These are phyloP conservation scores for Colletotrichum echinochloae DNA, from an alignment of 2,329 filamentous ascomycete species.

Conservation along the genomic window DNA sequence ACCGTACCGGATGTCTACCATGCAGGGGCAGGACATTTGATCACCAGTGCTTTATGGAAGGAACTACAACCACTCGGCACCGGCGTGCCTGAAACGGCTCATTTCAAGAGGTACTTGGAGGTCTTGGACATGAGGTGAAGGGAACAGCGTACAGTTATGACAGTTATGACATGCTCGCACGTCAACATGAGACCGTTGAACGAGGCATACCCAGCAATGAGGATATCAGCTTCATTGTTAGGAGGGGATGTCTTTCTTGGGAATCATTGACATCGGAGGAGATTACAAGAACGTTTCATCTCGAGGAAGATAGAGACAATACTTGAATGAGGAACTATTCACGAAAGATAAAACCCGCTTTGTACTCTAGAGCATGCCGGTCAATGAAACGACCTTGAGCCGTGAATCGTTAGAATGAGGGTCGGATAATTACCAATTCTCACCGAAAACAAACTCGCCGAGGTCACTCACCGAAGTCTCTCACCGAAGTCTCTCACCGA, in stretches of 20 bases:
- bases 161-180: too few species aligned
- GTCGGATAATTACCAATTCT: not conserved
- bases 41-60: not conserved
- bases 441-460: not conserved
- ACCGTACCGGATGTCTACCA: not conserved
- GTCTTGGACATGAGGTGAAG: too few species aligned
- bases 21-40: not conserved
- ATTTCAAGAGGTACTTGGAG: too few species aligned
- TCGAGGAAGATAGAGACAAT: not conserved
- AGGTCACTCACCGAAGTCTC: not conserved
- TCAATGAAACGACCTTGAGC: not conserved
- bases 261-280: not conserved
- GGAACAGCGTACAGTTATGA: too few species aligned
- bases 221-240: not conserved
- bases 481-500: constrained; percentile 4
- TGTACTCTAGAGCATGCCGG: not conserved
- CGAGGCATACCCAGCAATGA: not conserved
- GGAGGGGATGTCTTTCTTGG: not conserved
- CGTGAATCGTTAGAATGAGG: not conserved
- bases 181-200: not conserved
- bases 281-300: not conserved
- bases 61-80: not conserved
- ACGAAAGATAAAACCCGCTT: too few species aligned
- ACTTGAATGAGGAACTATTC: accelerated
- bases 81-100: not conserved